Evolutionary conservation across 257 asterid genomes (phyloP).

Genomic region (Fraxinus americana): DNA sequence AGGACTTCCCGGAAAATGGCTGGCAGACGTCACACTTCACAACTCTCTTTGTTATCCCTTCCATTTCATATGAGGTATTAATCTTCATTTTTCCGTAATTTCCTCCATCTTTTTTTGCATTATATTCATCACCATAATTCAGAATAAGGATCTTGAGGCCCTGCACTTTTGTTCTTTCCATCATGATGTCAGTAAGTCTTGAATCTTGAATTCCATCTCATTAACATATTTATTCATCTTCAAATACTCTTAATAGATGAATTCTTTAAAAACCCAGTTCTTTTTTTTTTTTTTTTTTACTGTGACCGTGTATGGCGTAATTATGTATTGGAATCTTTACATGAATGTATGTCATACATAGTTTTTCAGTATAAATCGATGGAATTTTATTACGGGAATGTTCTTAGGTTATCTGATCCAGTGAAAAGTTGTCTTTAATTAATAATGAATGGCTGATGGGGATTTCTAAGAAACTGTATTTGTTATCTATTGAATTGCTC

Average conservation of each 20-base stretch:
- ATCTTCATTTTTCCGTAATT: background rate
- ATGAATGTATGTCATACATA: background rate
- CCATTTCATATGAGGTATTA: background rate
- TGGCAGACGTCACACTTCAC: background rate
- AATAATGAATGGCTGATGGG: background rate
- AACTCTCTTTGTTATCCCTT: background rate
- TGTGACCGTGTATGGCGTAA: background rate
- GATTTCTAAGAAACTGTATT: background rate
- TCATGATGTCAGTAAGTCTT: constrained; percentile 4
- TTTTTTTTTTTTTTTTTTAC: background rate
- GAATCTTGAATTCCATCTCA: background rate
- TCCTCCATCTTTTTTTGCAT: background rate
- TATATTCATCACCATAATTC: background rate
- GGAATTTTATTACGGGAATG: background rate
- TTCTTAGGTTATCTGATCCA: background rate
- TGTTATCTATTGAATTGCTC: background rate
- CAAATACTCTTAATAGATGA: background rate
- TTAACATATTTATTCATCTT: background rate
- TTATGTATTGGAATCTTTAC: background rate
- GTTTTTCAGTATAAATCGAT: background rate
- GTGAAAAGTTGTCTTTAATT: background rate
- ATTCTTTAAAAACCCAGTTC: background rate
- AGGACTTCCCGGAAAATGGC: background rate
- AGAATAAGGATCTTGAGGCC: background rate
- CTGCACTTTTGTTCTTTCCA: background rate